Percentiles rank a stretch among this genome's conserved stretches.
Conservation (phyloP, 768 basidiomycete species). For the Lactifluus rugatus region DNA sequence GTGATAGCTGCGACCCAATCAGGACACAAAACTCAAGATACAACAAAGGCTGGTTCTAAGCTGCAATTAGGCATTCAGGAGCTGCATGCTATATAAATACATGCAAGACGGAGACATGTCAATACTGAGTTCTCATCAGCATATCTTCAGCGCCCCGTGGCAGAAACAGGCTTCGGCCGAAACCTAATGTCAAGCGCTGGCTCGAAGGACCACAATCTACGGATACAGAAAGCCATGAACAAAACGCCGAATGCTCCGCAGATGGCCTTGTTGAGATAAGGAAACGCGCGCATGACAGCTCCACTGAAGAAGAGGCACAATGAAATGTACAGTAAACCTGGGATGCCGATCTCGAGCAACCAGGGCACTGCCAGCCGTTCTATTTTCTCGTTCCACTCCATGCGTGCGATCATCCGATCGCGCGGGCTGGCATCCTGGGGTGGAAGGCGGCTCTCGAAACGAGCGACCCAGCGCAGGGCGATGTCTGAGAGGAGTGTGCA, state of each 20-base stretch:
- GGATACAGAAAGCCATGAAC: background rate
- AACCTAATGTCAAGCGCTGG: conserved; percentile 6
- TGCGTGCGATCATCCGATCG: conserved; percentile 9
- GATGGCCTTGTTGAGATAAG: background rate
- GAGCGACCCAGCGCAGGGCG: conserved; percentile 9
- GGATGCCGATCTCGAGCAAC: conserved; percentile 8
- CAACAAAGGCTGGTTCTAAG: background rate
- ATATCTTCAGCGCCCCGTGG: background rate
- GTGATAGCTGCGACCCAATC: background rate
- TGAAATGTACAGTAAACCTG: conserved; percentile 1
- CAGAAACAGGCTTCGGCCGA: conserved; percentile 1
- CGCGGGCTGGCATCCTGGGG: background rate
- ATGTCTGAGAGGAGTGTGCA: conserved; percentile 9
- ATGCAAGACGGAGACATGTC: background rate
- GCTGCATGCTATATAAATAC: background rate
- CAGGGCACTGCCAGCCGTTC: conserved; percentile 5
- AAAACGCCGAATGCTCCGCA: background rate
- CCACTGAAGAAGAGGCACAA: conserved; percentile 1
- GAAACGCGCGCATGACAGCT: background rate
- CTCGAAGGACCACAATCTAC: background rate
- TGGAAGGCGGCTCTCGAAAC: background rate
- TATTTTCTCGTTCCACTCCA: conserved; percentile 11
- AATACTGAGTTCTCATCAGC: too few relatives aligned
- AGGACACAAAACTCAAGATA: too few relatives aligned
- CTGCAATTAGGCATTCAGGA: background rate